Evolutionary conservation across 2,329 filamentous ascomycete species (phyloP).

Genomic region (Ophiostoma pallidulum): DNA sequence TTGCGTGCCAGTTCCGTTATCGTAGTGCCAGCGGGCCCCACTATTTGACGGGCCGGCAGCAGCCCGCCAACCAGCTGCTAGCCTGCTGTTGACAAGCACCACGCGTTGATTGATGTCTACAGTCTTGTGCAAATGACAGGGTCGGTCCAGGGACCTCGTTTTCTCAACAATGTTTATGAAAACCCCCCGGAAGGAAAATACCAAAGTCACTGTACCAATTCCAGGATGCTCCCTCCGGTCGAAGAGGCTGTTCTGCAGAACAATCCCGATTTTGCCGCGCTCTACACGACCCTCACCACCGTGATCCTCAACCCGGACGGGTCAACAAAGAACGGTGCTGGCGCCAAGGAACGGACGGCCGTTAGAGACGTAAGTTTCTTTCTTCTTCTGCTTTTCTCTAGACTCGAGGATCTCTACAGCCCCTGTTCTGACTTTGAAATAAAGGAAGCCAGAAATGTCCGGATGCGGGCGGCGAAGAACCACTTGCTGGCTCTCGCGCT

Average conservation of each 20-base stretch:
- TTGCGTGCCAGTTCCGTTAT: no score
- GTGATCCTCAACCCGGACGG: conserved; percentile 48
- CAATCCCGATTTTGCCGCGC: conserved; percentile 51
- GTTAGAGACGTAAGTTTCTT: conserved; percentile 36
- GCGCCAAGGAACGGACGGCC: conserved; percentile 39
- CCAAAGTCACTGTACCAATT: no score
- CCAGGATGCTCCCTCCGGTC: conserved; percentile 47
- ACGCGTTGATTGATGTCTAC: no score
- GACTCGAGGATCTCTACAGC: no score
- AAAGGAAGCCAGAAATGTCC: conserved; percentile 41
- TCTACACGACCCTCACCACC: conserved; percentile 46
- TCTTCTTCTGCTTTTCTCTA: no score
- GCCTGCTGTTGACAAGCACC: no score
- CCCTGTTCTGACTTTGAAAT: no score
- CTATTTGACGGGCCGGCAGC: conserved; percentile 5
- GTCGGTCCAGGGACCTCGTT: no score
- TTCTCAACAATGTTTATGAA: no score
- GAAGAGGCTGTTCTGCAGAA: conserved; percentile 43
- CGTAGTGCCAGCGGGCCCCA: not conserved
- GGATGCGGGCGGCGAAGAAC: conserved; percentile 38
- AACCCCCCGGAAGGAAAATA: no score
- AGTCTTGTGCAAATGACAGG: no score
- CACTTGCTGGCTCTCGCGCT: conserved; percentile 44
- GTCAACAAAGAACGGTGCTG: conserved; percentile 44
- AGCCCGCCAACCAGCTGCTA: not conserved